Evolutionary conservation across 2,329 filamentous ascomycete genomes (phyloP).

Genomic region (Didymella lethalis): DNA sequence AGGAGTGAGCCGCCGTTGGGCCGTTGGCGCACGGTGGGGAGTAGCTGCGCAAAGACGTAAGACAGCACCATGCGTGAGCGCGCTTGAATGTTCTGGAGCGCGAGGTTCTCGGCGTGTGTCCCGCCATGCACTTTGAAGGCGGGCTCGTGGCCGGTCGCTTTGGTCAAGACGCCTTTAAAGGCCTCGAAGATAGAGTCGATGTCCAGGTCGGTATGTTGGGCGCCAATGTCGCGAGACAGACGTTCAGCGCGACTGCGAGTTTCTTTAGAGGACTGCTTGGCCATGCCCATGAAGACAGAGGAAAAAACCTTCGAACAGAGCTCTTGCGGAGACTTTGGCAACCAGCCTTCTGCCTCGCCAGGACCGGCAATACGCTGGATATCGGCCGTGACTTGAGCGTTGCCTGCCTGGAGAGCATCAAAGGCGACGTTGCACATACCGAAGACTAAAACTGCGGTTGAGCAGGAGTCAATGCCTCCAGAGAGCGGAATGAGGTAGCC

Average conservation of each 20-base stretch:
- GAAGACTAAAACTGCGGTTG: slow-evolving; percentile 43
- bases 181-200: slow-evolving; percentile 73
- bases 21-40: slow-evolving; percentile 66
- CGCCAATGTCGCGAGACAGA: slow-evolving; percentile 69
- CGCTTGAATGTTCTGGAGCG: slow-evolving; percentile 73
- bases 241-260: slow-evolving; percentile 69
- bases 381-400: slow-evolving; percentile 64
- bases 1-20: slow-evolving; percentile 67
- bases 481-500: slow-evolving; percentile 66
- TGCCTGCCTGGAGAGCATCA: slow-evolving; percentile 59
- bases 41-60: slow-evolving; percentile 70
- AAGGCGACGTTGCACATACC: slow-evolving; percentile 65
- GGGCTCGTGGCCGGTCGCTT: slow-evolving; percentile 67
- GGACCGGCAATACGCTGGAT: slow-evolving; percentile 62
- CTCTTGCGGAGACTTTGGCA: slow-evolving; percentile 66
- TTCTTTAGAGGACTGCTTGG: slow-evolving; percentile 20
- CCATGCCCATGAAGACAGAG: slow-evolving; percentile 51
- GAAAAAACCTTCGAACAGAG: slow-evolving; percentile 67
- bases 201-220: slow-evolving; percentile 72
- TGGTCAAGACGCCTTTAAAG: slow-evolving; percentile 65
- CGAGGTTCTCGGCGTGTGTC: slow-evolving; percentile 66
- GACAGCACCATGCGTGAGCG: slow-evolving; percentile 69
- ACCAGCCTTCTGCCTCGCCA: slow-evolving; percentile 55
- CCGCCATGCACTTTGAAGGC: slow-evolving; percentile 72
- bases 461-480: slow-evolving; percentile 69